Conservation (phyloP, 2,329 filamentous ascomycete genomes). For the Cercospora sesami region DNA sequence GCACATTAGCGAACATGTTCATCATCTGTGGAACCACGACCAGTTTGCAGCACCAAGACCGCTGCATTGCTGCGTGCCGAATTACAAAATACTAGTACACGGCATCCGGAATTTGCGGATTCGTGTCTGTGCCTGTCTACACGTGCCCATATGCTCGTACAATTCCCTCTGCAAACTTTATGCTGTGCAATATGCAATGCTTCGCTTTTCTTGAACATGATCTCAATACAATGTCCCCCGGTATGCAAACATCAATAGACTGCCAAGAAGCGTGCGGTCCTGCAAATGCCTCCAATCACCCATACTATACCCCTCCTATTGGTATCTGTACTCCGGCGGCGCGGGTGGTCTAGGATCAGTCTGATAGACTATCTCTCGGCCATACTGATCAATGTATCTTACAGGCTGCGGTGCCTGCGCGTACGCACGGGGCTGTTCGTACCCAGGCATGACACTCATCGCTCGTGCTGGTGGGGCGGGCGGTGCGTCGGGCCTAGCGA, state of each 20-base stretch:
- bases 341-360: conserved; percentile 29
- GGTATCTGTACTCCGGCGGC: conserved; percentile 33
- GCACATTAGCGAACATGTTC: not conserved
- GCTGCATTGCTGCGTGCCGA: not conserved
- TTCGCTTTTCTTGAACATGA: not conserved
- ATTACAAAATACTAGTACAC: not conserved
- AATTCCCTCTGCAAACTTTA: not conserved
- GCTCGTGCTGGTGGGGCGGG: conserved; percentile 33
- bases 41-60: not conserved
- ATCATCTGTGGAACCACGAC: conserved; percentile 2
- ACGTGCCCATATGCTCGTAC: not conserved
- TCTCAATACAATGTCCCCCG: not conserved
- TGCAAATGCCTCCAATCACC: not conserved
- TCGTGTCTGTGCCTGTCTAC: not conserved
- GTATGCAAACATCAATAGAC: not conserved
- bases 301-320: conserved; percentile 16
- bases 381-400: conserved; percentile 47
- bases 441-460: conserved; percentile 44
- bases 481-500: conserved; percentile 31
- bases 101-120: not conserved
- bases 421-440: conserved; percentile 29
- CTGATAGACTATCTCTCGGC: conserved; percentile 34
- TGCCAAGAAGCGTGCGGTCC: not conserved
- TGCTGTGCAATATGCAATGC: not conserved
- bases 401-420: conserved; percentile 28